A percentile compares a stretch with the other conserved stretches of the same genome.
phyloP scores from a whole-genome alignment of 495 filamentous ascomycete genomes.

The Penicillium dipodomyicola region DNA sequence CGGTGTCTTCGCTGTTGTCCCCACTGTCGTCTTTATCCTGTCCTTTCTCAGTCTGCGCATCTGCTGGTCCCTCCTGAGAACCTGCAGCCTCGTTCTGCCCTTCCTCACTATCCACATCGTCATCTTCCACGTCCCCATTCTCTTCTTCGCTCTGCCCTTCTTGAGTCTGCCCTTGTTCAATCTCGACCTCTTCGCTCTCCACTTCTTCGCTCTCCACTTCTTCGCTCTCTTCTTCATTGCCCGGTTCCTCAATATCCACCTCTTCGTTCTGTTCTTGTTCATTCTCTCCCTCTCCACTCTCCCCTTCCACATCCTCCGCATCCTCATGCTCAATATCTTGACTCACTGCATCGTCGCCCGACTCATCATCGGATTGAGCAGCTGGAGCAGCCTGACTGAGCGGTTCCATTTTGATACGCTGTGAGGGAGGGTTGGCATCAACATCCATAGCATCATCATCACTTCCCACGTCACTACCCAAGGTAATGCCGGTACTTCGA shows the following conservation, averaged over 20 bases:
- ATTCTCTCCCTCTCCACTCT: neutral
- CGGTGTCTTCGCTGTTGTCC: neutral
- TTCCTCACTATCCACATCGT: too few relatives aligned
- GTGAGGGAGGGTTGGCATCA: slow-evolving; percentile 13
- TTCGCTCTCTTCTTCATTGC: neutral
- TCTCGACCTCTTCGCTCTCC: neutral
- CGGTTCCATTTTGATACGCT: slow-evolving; percentile 8
- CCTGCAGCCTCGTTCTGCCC: neutral
- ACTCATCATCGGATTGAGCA: slow-evolving; percentile 2
- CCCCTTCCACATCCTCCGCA: neutral
- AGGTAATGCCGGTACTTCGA: slow-evolving; percentile 14
- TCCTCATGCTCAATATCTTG: neutral
- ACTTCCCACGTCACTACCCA: slow-evolving; percentile 24
- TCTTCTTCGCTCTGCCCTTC: neutral
- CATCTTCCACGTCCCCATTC: neutral
- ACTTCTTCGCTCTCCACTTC: neutral
- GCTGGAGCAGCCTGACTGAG: slow-evolving; percentile 1
- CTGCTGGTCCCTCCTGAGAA: neutral
- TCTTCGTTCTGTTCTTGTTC: neutral
- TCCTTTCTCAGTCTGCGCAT: neutral
- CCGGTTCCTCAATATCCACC: neutral
- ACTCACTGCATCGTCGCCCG: slow-evolving; percentile 2
- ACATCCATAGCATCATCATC: slow-evolving; percentile 27
- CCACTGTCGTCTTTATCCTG: neutral
- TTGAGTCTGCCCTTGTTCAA: neutral